These are phyloP conservation scores for Lepidium didymum DNA, from an alignment of 345 rosid species.

Conservation along the genomic window DNA sequence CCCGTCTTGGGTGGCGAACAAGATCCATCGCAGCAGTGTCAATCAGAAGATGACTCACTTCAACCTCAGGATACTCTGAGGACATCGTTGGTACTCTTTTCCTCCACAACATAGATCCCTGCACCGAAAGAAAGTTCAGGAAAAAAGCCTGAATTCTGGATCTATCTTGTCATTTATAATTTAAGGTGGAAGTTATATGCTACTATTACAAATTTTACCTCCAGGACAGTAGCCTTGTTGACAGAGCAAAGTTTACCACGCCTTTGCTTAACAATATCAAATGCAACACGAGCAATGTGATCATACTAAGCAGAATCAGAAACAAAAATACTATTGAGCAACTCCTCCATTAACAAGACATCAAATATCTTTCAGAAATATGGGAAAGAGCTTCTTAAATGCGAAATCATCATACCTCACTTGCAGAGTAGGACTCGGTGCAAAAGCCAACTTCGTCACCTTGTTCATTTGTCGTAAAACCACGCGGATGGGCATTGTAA, in stretches of 20 bases:
- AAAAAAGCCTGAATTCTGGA: neutral
- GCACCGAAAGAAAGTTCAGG: neutral
- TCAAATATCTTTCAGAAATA: neutral
- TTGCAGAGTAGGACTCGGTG: slow-evolving; percentile 12
- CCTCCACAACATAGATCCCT: slow-evolving; percentile 20
- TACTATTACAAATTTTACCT: neutral
- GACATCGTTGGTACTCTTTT: slow-evolving; percentile 9
- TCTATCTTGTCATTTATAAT: neutral
- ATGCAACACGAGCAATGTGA: slow-evolving; percentile 22
- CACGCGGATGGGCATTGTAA: slow-evolving; percentile 6
- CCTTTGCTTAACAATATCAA: slow-evolving; percentile 18
- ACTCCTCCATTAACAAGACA: neutral
- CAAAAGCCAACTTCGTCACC: slow-evolving; percentile 17
- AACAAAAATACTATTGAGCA: neutral
- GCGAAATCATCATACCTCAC: neutral
- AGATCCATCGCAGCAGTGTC: slow-evolving; percentile 17
- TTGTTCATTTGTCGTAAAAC: slow-evolving; percentile 19
- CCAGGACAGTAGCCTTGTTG: slow-evolving; percentile 13
- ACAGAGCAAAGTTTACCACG: slow-evolving; percentile 13
- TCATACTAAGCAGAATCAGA: slow-evolving; percentile 9
- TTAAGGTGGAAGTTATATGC: neutral
- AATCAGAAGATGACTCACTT: slow-evolving; percentile 10
- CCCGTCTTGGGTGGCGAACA: slow-evolving; percentile 13
- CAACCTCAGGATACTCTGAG: slow-evolving; percentile 20
- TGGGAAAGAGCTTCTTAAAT: neutral